phyloP scores from a whole-genome alignment of 2,329 filamentous ascomycete species.

The Cladophialophora carrionii region DNA sequence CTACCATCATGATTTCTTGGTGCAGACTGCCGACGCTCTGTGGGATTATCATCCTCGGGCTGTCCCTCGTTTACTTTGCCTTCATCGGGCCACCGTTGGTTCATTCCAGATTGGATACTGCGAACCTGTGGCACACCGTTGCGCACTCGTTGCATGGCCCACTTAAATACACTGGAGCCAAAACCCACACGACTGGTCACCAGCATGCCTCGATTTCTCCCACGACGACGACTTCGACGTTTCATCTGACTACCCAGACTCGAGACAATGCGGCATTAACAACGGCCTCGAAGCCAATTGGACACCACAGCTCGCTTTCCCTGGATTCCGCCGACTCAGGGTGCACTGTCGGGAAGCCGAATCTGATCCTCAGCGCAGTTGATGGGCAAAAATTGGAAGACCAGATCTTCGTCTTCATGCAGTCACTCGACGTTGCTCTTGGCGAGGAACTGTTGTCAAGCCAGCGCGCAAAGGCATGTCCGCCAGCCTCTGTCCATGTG shows the following conservation, averaged over 20 bases:
- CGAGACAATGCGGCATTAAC: not conserved
- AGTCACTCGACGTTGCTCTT: constrained; percentile 19
- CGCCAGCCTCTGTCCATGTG: constrained; percentile 38
- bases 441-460: constrained; percentile 2
- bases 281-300: not conserved
- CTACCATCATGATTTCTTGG: not conserved
- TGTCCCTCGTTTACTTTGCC: not conserved
- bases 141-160: not conserved
- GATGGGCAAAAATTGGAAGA: constrained; percentile 17
- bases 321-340: not conserved
- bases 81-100: not conserved
- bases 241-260: not conserved
- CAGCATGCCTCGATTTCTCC: not conserved
- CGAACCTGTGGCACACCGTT: not conserved
- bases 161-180: not conserved
- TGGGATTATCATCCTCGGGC: not conserved
- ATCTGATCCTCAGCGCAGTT: constrained; percentile 21
- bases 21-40: constrained; percentile 4
- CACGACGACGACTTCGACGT: not conserved
- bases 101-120: not conserved
- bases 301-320: not conserved
- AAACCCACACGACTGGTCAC: not conserved
- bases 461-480: constrained; percentile 13
- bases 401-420: constrained; percentile 25
- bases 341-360: constrained; percentile 10